phyloP scores from a whole-genome alignment of 257 asterid genomes.

The Striga asiatica region DNA sequence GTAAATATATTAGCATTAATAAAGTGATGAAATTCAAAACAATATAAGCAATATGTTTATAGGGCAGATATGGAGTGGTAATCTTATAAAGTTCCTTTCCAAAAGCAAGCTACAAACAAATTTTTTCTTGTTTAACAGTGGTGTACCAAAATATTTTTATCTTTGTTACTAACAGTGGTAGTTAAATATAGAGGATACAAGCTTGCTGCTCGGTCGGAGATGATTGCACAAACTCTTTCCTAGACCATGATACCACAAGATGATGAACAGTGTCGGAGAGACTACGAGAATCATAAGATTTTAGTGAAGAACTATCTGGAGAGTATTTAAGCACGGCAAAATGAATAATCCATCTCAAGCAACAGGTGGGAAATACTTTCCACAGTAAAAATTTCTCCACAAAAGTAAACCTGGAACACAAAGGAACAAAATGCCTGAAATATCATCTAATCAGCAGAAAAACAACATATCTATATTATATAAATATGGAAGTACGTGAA shows the following conservation, averaged over 20 bases:
- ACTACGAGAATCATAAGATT: constrained; percentile 32
- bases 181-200: constrained; percentile 61
- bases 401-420: constrained; percentile 62
- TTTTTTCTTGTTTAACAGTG: background rate
- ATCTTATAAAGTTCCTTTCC: constrained; percentile 5
- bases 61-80: background rate
- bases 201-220: constrained; percentile 81
- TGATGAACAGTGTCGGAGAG: constrained; percentile 62
- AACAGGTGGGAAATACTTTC: constrained; percentile 85
- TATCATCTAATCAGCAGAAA: background rate
- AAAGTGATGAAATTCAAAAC: constrained; percentile 3
- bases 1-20: background rate
- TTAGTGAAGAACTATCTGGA: constrained; percentile 36
- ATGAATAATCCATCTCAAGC: constrained; percentile 90
- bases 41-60: constrained; percentile 2
- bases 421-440: background rate
- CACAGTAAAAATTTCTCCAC: constrained; percentile 77
- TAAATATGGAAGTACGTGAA: no score
- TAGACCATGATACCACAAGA: constrained; percentile 73
- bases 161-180: constrained; percentile 7
- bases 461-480: no score
- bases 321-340: constrained; percentile 71
- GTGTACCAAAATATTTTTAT: background rate
- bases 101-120: constrained; percentile 1
- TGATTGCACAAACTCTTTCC: constrained; percentile 81